Conservation (phyloP, 371 early-diverging fungal genomes). For the Syncephalastrum contaminatum region DNA sequence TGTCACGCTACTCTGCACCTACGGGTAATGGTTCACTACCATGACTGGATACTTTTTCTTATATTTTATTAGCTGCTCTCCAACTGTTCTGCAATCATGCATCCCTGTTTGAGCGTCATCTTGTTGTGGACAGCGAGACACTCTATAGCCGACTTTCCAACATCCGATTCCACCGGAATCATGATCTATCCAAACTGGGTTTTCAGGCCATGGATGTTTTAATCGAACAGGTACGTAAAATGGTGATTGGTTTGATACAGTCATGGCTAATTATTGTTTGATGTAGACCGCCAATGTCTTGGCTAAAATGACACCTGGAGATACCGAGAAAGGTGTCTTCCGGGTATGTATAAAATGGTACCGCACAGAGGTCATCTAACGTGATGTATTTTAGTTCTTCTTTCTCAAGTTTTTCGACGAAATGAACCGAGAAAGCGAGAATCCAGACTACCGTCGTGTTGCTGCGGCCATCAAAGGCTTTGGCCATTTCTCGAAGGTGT, state of each 20-base stretch:
- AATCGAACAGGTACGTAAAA: slow-evolving; percentile 40
- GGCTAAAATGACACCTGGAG: slow-evolving; percentile 18
- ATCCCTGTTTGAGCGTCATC: slow-evolving; percentile 37
- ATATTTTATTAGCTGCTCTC: slow-evolving; percentile 48
- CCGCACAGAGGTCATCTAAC: neutral
- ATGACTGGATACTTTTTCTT: neutral
- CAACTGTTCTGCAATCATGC: slow-evolving; percentile 56
- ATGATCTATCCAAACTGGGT: slow-evolving; percentile 48
- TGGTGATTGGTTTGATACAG: neutral
- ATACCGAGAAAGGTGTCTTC: slow-evolving; percentile 17
- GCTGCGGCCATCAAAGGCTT: slow-evolving; percentile 71
- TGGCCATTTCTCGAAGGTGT: slow-evolving; percentile 70
- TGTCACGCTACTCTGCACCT: slow-evolving; percentile 43
- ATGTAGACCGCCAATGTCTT: slow-evolving; percentile 13
- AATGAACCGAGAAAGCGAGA: slow-evolving; percentile 10
- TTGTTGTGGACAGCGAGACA: slow-evolving; percentile 42
- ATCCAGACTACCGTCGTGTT: slow-evolving; percentile 31
- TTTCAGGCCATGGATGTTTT: slow-evolving; percentile 53
- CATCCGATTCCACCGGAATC: slow-evolving; percentile 49
- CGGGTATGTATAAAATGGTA: slow-evolving; percentile 12
- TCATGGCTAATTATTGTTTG: neutral
- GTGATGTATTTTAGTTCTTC: slow-evolving; percentile 44
- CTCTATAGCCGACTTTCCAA: slow-evolving; percentile 34
- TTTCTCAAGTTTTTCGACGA: slow-evolving; percentile 45
- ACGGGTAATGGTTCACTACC: slow-evolving; percentile 30